phyloP scores from a whole-genome alignment of 768 basidiomycete species.

The Chalciporus pseudorubinellus region DNA sequence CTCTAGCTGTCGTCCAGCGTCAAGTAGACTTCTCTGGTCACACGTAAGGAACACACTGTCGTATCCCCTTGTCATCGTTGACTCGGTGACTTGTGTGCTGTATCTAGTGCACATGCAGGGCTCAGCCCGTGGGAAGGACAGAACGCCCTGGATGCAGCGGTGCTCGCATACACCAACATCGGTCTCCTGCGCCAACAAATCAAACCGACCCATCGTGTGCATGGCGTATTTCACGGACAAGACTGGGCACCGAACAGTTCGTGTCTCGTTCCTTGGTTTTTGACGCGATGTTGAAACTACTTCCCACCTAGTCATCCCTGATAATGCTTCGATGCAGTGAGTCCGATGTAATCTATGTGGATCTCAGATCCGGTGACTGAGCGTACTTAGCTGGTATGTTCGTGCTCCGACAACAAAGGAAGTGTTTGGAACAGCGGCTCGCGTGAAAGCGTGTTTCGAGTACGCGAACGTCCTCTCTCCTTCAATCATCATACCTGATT shows the following conservation, averaged over 20 bases:
- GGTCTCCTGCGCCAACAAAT: conserved; percentile 81
- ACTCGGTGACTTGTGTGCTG: neutral
- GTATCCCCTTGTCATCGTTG: neutral
- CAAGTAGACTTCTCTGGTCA: conserved; percentile 68
- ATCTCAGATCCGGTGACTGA: neutral
- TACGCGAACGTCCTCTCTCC: conserved; percentile 28
- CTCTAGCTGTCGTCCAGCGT: conserved; percentile 59
- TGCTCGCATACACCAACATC: conserved; percentile 77
- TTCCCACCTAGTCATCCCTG: conserved; percentile 65
- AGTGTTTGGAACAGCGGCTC: conserved; percentile 50
- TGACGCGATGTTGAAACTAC: neutral
- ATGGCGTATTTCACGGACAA: conserved; percentile 75
- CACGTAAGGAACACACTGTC: conserved; percentile 46
- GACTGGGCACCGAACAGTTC: conserved; percentile 73
- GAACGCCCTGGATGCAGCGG: conserved; percentile 83
- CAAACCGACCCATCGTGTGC: conserved; percentile 71
- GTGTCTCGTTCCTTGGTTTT: conserved; percentile 13
- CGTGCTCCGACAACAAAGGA: conserved; percentile 69
- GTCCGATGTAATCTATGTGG: conserved; percentile 16
- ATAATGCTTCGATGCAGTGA: conserved; percentile 70
- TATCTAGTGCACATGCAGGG: conserved; percentile 68
- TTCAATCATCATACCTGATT: neutral
- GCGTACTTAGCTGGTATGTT: conserved; percentile 58
- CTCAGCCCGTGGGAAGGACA: conserved; percentile 84
- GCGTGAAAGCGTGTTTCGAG: conserved; percentile 75